A percentile compares a stretch with the other conserved stretches of the same genome.
Evolutionary conservation across 306 rosid genomes (phyloP).

Genomic region (Abrus pulchellus): DNA sequence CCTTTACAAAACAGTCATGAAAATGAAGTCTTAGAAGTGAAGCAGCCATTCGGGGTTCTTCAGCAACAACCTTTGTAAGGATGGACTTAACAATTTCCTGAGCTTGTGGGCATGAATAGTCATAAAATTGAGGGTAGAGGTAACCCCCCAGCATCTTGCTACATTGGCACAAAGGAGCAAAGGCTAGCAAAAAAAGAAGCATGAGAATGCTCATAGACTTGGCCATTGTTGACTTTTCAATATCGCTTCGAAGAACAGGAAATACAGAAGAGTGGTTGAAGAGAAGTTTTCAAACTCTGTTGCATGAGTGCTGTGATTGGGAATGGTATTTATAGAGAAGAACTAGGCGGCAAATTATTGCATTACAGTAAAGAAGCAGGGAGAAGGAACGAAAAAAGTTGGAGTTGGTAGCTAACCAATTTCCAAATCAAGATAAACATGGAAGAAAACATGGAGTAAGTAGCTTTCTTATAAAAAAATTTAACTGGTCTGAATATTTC

Average conservation of each 20-base stretch:
- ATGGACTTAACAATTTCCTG: constrained; percentile 70
- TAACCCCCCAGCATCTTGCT: constrained; percentile 52
- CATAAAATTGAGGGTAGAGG: constrained; percentile 90
- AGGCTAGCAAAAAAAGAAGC: constrained; percentile 67
- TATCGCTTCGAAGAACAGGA: constrained; percentile 36
- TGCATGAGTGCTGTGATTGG: constrained; percentile 44
- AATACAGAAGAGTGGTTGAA: constrained; percentile 32
- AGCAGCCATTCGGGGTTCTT: constrained; percentile 84
- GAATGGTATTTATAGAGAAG: constrained; percentile 61
- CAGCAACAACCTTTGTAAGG: constrained; percentile 69
- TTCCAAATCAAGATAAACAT: constrained; percentile 29
- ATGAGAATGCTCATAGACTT: constrained; percentile 50
- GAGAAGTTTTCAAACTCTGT: constrained; percentile 31
- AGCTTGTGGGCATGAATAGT: constrained; percentile 85
- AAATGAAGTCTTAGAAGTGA: constrained; percentile 87
- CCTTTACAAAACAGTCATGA: constrained; percentile 97
- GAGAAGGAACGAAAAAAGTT: constrained; percentile 39
- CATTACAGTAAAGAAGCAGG: constrained; percentile 14
- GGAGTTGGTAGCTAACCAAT: constrained; percentile 68
- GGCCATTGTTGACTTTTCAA: constrained; percentile 58
- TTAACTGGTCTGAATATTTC: constrained; percentile 7
- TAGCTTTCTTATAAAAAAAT: constrained; percentile 39
- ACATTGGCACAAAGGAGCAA: constrained; percentile 68
- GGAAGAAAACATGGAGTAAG: constrained; percentile 49
- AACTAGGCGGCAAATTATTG: constrained; percentile 18